These are phyloP conservation scores for Entamoeba dispar DNA, from an alignment of 208 protist species.

Conservation along the genomic window DNA sequence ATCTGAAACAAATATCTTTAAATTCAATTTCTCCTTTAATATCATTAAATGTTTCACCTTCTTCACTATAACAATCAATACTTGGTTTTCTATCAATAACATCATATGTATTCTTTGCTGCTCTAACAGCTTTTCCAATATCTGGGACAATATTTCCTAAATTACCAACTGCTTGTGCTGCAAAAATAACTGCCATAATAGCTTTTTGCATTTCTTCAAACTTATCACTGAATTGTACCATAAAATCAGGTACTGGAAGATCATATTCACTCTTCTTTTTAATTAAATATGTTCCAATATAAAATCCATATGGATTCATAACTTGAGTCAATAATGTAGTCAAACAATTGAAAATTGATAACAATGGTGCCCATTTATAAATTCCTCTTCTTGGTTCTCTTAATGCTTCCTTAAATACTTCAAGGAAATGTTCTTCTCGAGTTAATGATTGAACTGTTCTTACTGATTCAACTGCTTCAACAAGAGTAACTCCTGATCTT, in stretches of 20 bases:
- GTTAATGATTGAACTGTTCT: background rate
- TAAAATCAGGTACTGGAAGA: background rate
- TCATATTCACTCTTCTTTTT: background rate
- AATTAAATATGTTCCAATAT: background rate
- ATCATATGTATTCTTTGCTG: background rate
- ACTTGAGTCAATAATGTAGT: background rate
- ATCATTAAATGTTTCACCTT: background rate
- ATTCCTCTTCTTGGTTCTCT: background rate
- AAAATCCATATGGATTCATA: background rate
- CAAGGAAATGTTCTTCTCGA: background rate
- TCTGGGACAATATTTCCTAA: background rate
- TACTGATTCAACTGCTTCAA: background rate
- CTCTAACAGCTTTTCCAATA: background rate
- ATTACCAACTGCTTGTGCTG: background rate
- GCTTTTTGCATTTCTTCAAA: background rate
- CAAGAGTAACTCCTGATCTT: background rate
- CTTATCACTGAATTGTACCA: background rate
- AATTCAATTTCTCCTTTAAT: background rate
- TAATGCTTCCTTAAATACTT: background rate
- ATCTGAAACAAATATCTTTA: background rate
- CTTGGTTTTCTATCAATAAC: background rate
- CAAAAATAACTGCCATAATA: background rate
- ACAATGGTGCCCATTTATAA: background rate
- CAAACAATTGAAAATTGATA: background rate
- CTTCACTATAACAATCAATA: background rate